These are phyloP conservation scores for Cystobasidium tubakii DNA, from an alignment of 768 basidiomycete genomes.

Conservation along the genomic window DNA sequence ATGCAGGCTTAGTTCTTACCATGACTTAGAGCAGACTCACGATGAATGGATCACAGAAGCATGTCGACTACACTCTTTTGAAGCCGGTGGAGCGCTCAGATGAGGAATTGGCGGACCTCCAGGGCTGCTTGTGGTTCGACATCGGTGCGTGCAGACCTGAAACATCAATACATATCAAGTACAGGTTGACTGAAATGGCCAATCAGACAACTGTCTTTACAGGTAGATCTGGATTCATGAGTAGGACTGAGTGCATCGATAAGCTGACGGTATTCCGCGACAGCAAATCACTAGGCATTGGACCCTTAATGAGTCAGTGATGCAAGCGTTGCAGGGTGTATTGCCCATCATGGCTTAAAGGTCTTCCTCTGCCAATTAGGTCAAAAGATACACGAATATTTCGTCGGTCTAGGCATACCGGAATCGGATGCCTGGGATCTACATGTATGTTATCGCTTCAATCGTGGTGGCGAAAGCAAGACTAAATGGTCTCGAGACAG, in stretches of 20 bases:
- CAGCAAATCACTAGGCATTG: slow-evolving; percentile 32
- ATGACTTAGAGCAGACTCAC: neutral
- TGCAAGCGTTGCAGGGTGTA: neutral
- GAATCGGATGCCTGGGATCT: slow-evolving; percentile 23
- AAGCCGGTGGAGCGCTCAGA: slow-evolving; percentile 11
- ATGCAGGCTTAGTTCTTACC: neutral
- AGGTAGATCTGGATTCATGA: neutral
- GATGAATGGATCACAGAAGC: neutral
- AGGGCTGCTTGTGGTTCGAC: slow-evolving; percentile 28
- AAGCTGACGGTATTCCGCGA: neutral
- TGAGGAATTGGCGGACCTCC: neutral
- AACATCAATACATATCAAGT: neutral
- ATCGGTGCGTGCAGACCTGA: slow-evolving; percentile 19
- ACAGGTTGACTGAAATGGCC: neutral
- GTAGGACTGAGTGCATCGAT: neutral
- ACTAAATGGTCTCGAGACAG: neutral
- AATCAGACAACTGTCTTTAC: slow-evolving; percentile 33
- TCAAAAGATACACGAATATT: slow-evolving; percentile 37
- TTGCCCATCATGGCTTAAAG: neutral
- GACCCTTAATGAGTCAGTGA: slow-evolving; percentile 33
- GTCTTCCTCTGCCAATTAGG: neutral
- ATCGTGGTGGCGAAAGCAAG: neutral
- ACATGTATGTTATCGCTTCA: slow-evolving; percentile 6
- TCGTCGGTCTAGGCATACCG: slow-evolving; percentile 14
- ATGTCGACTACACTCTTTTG: slow-evolving; percentile 30